Percentiles rank a stretch among this genome's conserved stretches.
Conservation (phyloP, 179 eudicot species). For the Monotropa hypopitys region DNA sequence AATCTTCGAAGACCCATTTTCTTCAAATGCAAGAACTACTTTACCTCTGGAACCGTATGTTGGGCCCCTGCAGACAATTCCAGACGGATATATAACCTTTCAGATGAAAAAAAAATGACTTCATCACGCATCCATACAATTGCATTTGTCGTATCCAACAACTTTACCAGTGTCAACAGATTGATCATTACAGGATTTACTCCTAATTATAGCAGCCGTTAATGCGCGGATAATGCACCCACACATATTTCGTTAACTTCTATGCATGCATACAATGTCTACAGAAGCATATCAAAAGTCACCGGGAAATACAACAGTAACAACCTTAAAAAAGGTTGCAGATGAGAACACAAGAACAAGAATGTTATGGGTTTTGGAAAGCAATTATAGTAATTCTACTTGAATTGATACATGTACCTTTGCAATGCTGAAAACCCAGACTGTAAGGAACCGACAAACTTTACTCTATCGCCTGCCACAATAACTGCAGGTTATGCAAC, state of each 20-base stretch:
- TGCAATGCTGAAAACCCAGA: conserved; percentile 30
- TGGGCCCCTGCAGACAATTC: conserved; percentile 56
- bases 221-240: background rate
- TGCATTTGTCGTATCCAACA: background rate
- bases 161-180: background rate
- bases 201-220: background rate
- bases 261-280: background rate
- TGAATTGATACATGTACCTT: conserved; percentile 30
- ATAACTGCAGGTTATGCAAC: conserved; percentile 1
- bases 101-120: background rate
- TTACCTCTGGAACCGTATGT: conserved; percentile 63
- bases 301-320: background rate
- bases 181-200: background rate
- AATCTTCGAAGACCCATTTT: conserved; percentile 67
- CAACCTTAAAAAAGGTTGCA: background rate
- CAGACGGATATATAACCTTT: background rate
- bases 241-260: background rate
- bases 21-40: conserved; percentile 78
- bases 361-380: background rate
- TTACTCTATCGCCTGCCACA: conserved; percentile 80
- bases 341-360: background rate
- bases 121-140: background rate
- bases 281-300: background rate
- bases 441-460: conserved; percentile 45
- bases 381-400: background rate